Evolutionary conservation across 345 rosid species (phyloP).

Genomic region (Ailanthus altissimus): DNA sequence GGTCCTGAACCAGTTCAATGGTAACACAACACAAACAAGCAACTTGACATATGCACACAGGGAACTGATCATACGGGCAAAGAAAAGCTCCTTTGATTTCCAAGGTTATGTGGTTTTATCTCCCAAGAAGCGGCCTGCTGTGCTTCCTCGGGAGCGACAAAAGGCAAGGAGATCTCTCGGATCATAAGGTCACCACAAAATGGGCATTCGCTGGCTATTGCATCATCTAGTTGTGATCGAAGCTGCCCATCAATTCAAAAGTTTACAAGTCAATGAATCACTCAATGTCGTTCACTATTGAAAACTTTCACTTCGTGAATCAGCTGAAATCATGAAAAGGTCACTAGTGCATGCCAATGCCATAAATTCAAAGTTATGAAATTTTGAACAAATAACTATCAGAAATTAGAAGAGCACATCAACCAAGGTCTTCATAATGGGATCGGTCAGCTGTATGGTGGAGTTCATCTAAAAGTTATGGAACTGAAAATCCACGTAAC

Average conservation of each 20-base stretch:
- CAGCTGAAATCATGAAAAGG: neutral
- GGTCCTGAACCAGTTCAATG: neutral
- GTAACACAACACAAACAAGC: neutral
- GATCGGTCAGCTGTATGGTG: neutral
- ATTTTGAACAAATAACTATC: too few species aligned
- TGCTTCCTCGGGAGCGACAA: constrained; percentile 70
- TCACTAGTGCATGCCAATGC: too few species aligned
- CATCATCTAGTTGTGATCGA: constrained; percentile 88
- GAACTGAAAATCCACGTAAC: neutral
- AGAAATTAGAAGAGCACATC: neutral
- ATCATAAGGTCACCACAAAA: constrained; percentile 97
- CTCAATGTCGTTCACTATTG: neutral
- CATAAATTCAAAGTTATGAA: too few species aligned
- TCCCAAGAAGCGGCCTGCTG: constrained; percentile 78
- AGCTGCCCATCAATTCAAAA: constrained; percentile 52
- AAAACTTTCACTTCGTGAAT: neutral
- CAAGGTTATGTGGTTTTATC: constrained; percentile 62
- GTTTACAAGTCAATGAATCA: constrained; percentile 12
- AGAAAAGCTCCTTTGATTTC: constrained; percentile 63
- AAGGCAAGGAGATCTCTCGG: constrained; percentile 72
- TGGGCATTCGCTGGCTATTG: constrained; percentile 92
- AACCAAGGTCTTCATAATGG: too few species aligned
- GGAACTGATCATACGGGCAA: constrained; percentile 39
- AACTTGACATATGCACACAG: neutral
- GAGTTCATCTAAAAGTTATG: neutral